Evolutionary conservation across 2,329 filamentous ascomycete species (phyloP), one percentile per base, ranked within the genome.

Genomic region (Pseudocercospora pini-densiflorae): DNA sequence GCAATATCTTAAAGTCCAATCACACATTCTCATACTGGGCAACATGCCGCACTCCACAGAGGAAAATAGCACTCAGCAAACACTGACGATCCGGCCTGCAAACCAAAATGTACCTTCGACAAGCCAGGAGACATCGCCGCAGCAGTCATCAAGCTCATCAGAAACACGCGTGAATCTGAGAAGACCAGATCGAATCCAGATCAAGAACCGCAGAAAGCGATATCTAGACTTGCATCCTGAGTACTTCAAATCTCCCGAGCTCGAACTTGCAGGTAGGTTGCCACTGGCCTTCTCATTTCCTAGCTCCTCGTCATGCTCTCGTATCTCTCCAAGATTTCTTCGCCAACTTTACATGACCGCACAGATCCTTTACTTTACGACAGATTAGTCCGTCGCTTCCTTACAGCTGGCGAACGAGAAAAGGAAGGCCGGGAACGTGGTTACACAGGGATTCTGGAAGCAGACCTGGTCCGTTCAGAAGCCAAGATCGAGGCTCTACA

Each of bases 351-450:
- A 33, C 23, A 36, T 19, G 33, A 36, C 40, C 12, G n/a, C 23
- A 54, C 76, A 85, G 92, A 95, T 79, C 92, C 93, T 0, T 81
- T 94, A 8, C 86, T 96, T 33, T 97, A 97, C 82, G 92, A 96
- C 77, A 86, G 88, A 61, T 84, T 96, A 24, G 87, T 97, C 67
- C 88, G 92, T 61, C 88, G 88, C 60, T 94, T 93, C 77, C 92
- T 94, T 70, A 89, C 89, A 0, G 81, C 89, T 2, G 82, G 85
- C 3, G 92, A 97, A 79, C 88, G 92, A 61, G 88, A 93, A 76
- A 85, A 85, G 6, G 92, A 94, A 72, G 90, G 89, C 8, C 87
- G 87, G 51, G 81, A 83, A 8, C 93, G 93, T 76, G 93, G 93
- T 10, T 95, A 93, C 77, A 91, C 90, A 0, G 90, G 91, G 24